These are phyloP conservation scores for Hemisphaericaspora xylanilytica DNA, from an alignment of 1,139 yeast genomes.

Conservation along the genomic window DNA sequence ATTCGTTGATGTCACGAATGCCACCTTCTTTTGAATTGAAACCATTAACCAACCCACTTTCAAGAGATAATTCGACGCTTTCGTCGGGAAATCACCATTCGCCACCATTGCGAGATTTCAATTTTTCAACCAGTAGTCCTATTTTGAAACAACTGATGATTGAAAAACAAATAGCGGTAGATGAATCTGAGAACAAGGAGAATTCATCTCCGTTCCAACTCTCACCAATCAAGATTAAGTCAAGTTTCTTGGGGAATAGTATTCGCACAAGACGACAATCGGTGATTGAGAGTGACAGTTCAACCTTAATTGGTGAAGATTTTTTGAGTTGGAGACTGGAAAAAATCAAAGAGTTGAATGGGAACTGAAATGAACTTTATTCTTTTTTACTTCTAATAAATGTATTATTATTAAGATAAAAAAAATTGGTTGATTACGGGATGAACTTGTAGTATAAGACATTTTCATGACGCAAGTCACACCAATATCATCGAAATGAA, in stretches of 20 bases:
- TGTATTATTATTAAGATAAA: constrained; percentile 5
- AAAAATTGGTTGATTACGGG: background rate
- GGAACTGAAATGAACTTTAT: constrained; percentile 1
- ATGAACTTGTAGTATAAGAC: background rate
- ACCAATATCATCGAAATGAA: too few relatives aligned
- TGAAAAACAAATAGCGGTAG: background rate
- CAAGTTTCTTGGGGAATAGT: constrained; percentile 5
- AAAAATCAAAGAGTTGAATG: constrained; percentile 33
- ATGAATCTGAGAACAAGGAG: constrained; percentile 17
- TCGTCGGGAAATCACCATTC: constrained; percentile 4
- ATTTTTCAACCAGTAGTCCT: constrained; percentile 1
- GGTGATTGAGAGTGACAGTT: constrained; percentile 30
- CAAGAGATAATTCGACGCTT: constrained; percentile 15
- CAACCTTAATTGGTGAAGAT: constrained; percentile 43
- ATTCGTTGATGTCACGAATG: constrained; percentile 13
- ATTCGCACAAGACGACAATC: constrained; percentile 10
- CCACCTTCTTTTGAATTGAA: constrained; percentile 20
- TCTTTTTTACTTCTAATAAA: constrained; percentile 4
- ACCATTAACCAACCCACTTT: constrained; percentile 31
- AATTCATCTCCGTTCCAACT: constrained; percentile 13
- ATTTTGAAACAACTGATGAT: background rate
- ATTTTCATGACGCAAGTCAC: too few relatives aligned
- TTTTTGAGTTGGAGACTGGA: constrained; percentile 44
- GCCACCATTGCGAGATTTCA: constrained; percentile 1
- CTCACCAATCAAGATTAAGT: constrained; percentile 12